Evolutionary conservation across 371 early-diverging fungal species (phyloP), one percentile per base, ranked within the genome.

Genomic region (Entomophthora muscae): DNA sequence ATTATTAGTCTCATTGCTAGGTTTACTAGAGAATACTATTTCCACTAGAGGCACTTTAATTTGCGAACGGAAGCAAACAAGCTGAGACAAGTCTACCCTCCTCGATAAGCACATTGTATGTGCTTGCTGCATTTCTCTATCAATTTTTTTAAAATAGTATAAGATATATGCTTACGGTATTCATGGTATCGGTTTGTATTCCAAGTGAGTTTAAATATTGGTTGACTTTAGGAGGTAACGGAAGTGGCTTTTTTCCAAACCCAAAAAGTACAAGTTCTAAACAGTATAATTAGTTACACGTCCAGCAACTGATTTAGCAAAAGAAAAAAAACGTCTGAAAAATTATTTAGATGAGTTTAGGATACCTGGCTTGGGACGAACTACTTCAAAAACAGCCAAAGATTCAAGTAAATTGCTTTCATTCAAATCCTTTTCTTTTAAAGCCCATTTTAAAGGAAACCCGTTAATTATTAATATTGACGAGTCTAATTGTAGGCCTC

Each of bases 191-290:
- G 26, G 31, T 54, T 54, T 66, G 66, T 26, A 66, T 51, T 33
- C 66, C 66, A n/a, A 66, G 55, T 24, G 32, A 32, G 28, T 66
- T 29, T 13, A 66, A 27, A 28, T 66, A 62, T 28, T 60, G 17
- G 23, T 23, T 30, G 17, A 66, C 52, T 32, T 31, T 2, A 61
- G 22, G 21, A n/a, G 62, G 55, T 26, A 66, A 53, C 51, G 66
- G 66, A 52, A 66, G 30, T 31, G 56, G 21, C 1, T n/a, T 33
- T 63, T 63, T 62, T 17, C 66, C 66, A 1, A 62, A 62, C 32
- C 66, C 66, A 66, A 66, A 56, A n/a, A 66, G 54, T 28, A 66
- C 51, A n/a, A 66, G 27, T 51, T 66, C 65, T 65, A 24, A 31
- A 55, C 23, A 51, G n/a, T 17, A 51, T 51, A 17, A 51, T n/a